Base-by-base conservation (phyloP, 768 basidiomycete genomes). In the Russula griseocarnosa region DNA sequence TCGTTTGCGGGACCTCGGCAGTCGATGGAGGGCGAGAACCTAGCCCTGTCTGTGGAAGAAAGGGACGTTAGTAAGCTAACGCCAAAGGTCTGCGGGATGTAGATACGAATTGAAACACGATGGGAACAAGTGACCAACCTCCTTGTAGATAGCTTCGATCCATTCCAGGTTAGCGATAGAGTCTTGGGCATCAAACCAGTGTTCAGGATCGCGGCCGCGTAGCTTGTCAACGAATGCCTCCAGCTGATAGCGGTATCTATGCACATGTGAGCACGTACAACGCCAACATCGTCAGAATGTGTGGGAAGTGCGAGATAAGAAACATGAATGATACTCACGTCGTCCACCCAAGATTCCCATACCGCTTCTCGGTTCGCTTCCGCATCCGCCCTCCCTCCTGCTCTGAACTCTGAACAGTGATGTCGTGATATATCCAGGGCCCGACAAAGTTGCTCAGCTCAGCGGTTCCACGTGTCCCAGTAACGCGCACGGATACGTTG, bases 211-310 rank as follows among this genome's bases (percentile, higher is more conserved):
- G 69, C 79, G 74, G 0, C 79, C 81, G 50, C 77, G 74, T 0
- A 85, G 60, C 65, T 76, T 75, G 70, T 84, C 81, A 8, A 85
- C 79, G 52, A 86, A 79, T 16, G 82, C 83, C 71, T 83, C 82
- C 42, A 86, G 74, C 71, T 84, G 82, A 68, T 81, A 82, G 28
- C 82, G 77, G 70, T 83, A 84, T 56, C 76, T 76, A 34, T 34
- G 51, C 14, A 28, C 44, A 44, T 58, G 14, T 5, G 16, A 13
- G 54, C n/a, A 34, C 11, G 18, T 26, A 46, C n/a, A 46, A 18
- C 18, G 22, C 5, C 3, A 38, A 36, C 53, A 9, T 26, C 18
- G 24, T 64, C 46, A 54, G 38, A 60, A 14, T 22, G 16, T 5
- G 42, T 34, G 28, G 18, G 4, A 6, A 22, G 5, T 22, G 9